Evolutionary conservation across 257 asterid genomes (phyloP).

Genomic region (Ilex aquifolium): DNA sequence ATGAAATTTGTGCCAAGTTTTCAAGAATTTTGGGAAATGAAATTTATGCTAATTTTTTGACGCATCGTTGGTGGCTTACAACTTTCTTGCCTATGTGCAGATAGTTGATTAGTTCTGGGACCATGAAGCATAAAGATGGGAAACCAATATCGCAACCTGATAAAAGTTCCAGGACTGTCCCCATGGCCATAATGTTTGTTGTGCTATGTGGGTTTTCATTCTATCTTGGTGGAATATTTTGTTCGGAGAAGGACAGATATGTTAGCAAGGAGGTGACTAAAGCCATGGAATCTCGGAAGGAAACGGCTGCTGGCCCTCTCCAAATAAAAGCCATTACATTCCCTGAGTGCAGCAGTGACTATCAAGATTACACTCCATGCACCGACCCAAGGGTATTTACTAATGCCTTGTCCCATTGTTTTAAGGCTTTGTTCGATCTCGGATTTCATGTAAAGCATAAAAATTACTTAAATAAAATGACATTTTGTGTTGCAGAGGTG

Average conservation of each 20-base stretch:
- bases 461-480: background rate
- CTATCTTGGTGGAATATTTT: constrained; percentile 57
- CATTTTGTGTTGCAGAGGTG: constrained; percentile 46
- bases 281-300: constrained; percentile 22
- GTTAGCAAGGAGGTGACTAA: constrained; percentile 24
- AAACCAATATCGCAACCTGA: constrained; percentile 31
- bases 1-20: background rate
- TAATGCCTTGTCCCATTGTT: constrained; percentile 3
- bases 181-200: constrained; percentile 35
- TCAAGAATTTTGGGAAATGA: background rate
- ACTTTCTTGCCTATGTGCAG: constrained; percentile 14
- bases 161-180: constrained; percentile 27
- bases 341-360: constrained; percentile 42
- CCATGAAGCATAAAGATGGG: constrained; percentile 49
- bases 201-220: constrained; percentile 63
- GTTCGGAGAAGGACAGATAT: constrained; percentile 39
- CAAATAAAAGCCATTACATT: constrained; percentile 31
- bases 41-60: background rate
- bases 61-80: constrained; percentile 11
- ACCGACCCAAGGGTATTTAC: constrained; percentile 60
- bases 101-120: constrained; percentile 19
- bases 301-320: constrained; percentile 18
- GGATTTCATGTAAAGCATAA: background rate
- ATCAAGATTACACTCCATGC: constrained; percentile 73
- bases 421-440: background rate